Conservation (phyloP, 345 rosid species). For the Sapria himalayana region DNA sequence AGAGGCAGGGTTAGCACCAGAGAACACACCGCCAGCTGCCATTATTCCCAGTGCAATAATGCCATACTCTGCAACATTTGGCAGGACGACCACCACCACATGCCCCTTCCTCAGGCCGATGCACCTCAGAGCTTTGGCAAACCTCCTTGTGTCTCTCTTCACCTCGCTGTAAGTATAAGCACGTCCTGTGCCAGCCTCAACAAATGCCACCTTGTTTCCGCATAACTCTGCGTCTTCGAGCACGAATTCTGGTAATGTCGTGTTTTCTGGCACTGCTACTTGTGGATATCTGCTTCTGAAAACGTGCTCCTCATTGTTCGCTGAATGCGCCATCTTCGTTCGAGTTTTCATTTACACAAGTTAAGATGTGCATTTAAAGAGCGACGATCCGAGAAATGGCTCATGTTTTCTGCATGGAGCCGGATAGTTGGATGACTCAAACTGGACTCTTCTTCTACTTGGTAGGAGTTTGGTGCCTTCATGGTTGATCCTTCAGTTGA, state of each 20-base stretch:
- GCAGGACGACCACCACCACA: slow-evolving; percentile 72
- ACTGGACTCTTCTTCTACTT: too few species aligned
- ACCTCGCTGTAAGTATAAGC: slow-evolving; percentile 48
- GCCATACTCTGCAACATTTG: slow-evolving; percentile 72
- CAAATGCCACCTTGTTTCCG: slow-evolving; percentile 59
- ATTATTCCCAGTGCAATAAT: slow-evolving; percentile 68
- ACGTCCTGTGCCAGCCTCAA: slow-evolving; percentile 59
- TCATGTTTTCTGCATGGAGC: slow-evolving; percentile 14
- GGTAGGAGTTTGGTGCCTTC: slow-evolving; percentile 19
- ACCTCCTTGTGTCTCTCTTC: slow-evolving; percentile 39
- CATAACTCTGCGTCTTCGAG: slow-evolving; percentile 53
- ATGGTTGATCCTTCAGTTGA: too few species aligned
- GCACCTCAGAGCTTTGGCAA: slow-evolving; percentile 56
- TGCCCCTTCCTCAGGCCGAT: slow-evolving; percentile 66
- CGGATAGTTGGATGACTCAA: slow-evolving; percentile 6
- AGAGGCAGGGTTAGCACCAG: slow-evolving; percentile 72
- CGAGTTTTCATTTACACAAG: too few species aligned
- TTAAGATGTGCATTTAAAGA: slow-evolving; percentile 10
- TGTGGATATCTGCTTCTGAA: slow-evolving; percentile 44
- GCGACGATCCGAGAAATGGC: neutral
- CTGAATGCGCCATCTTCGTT: neutral
- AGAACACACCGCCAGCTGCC: slow-evolving; percentile 82
- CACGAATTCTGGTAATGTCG: slow-evolving; percentile 65
- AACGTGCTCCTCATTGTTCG: slow-evolving; percentile 20
- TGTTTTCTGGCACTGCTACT: slow-evolving; percentile 37